Evolutionary conservation across 2,329 filamentous ascomycete species (phyloP).

Genomic region (Metarhizium rileyi): DNA sequence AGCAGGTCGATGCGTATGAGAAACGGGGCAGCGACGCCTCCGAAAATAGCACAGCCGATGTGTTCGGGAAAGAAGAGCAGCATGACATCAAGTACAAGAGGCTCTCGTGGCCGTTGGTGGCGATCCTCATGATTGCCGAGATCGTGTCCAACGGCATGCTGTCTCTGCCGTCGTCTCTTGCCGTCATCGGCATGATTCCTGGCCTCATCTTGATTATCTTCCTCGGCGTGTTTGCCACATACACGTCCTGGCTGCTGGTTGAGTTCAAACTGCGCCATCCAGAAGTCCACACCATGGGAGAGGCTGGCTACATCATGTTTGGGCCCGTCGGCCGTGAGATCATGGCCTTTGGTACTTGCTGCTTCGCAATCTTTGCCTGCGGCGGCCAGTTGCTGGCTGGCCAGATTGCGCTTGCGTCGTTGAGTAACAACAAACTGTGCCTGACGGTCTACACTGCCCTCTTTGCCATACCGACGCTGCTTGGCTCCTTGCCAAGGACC

Average conservation of each 20-base stretch:
- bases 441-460: constrained; percentile 40
- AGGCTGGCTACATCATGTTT: constrained; percentile 43
- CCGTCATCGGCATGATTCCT: constrained; percentile 41
- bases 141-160: constrained; percentile 46
- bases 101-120: constrained; percentile 40
- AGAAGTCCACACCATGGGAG: constrained; percentile 47
- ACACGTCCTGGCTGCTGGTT: constrained; percentile 38
- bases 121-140: constrained; percentile 45
- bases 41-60: constrained; percentile 3
- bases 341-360: constrained; percentile 36
- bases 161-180: constrained; percentile 39
- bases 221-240: constrained; percentile 40
- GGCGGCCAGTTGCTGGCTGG: constrained; percentile 41
- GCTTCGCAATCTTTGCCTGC: constrained; percentile 41
- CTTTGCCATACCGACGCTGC: constrained; percentile 36
- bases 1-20: too few species aligned
- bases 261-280: constrained; percentile 44
- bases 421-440: constrained; percentile 38
- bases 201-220: constrained; percentile 41
- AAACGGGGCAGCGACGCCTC: background rate
- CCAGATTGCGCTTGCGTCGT: constrained; percentile 35
- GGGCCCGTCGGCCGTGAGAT: constrained; percentile 41
- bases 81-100: constrained; percentile 42
- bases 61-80: constrained; percentile 19
- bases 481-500: constrained; percentile 38